Percentiles rank a stretch among this genome's conserved stretches.
phyloP scores from a whole-genome alignment of 2,329 filamentous ascomycete genomes.

The Neopestalotiopsis clavispora region DNA sequence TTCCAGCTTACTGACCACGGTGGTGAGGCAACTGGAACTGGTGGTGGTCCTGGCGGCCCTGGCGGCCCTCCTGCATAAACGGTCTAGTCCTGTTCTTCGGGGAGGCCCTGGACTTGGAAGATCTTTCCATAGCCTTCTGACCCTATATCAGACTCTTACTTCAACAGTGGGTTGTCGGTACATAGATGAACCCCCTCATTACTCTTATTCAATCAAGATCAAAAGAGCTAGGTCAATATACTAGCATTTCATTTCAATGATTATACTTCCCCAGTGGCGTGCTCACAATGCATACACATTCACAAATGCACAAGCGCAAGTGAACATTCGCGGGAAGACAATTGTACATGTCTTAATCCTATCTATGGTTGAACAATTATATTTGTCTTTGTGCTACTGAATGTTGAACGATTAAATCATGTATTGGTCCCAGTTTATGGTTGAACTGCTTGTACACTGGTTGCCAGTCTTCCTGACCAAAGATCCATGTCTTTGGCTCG shows the following conservation, averaged over 20 bases:
- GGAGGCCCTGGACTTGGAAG: neutral
- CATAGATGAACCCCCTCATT: no score
- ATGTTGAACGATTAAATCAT: neutral
- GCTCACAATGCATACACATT: no score
- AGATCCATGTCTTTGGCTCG: slow-evolving; percentile 30
- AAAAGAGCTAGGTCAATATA: no score
- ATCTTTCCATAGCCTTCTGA: neutral
- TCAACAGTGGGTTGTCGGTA: neutral
- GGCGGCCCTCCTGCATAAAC: neutral
- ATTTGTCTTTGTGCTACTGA: neutral
- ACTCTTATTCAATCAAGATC: no score
- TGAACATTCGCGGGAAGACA: no score
- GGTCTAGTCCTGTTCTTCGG: neutral
- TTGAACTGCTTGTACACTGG: neutral
- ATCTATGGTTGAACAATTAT: no score
- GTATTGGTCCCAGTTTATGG: neutral
- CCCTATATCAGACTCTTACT: neutral
- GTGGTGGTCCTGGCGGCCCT: neutral
- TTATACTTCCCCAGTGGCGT: no score
- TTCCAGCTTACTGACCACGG: slow-evolving; percentile 8
- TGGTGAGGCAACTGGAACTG: slow-evolving; percentile 4
- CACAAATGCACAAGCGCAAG: no score
- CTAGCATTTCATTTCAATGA: no score
- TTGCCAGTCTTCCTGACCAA: slow-evolving; percentile 30
- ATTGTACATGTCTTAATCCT: no score